A percentile compares a stretch with the other conserved stretches of the same genome.
phyloP scores from a whole-genome alignment of 73 alveolate genomes.

The Paramecium octaurelia region DNA sequence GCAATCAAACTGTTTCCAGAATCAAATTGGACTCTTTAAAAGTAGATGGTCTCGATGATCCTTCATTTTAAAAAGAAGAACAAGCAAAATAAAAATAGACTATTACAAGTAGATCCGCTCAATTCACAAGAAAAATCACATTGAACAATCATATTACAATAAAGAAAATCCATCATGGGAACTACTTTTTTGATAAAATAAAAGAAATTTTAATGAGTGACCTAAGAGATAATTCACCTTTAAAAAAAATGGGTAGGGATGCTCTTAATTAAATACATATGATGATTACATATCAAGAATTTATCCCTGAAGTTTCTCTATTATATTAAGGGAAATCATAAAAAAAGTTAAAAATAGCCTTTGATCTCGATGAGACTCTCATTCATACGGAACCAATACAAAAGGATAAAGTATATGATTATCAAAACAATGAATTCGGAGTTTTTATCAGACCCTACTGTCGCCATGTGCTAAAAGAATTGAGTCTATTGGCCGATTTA shows the following conservation, averaged over 20 bases:
- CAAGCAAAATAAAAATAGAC: not conserved
- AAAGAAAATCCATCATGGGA: not conserved
- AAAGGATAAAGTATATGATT: not conserved
- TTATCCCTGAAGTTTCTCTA: not conserved
- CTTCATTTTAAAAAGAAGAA: not conserved
- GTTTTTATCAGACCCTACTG: not conserved
- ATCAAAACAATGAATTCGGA: not conserved
- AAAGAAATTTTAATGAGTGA: not conserved
- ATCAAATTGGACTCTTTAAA: not conserved
- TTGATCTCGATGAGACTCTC: constrained; percentile 5
- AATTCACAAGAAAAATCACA: not conserved
- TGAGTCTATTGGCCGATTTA: not conserved
- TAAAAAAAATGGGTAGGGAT: not conserved
- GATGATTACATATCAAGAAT: not conserved
- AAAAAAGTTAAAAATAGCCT: not conserved
- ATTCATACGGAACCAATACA: not conserved
- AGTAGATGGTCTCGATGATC: not conserved
- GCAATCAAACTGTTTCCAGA: not conserved
- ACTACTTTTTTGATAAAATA: not conserved
- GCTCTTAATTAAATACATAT: not conserved
- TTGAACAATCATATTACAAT: not conserved
- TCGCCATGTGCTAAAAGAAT: not conserved
- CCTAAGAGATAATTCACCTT: not conserved
- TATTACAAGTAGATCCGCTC: not conserved
- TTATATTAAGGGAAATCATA: not conserved